phyloP scores from a whole-genome alignment of 768 basidiomycete genomes.

The Hebeloma cylindrosporum region DNA sequence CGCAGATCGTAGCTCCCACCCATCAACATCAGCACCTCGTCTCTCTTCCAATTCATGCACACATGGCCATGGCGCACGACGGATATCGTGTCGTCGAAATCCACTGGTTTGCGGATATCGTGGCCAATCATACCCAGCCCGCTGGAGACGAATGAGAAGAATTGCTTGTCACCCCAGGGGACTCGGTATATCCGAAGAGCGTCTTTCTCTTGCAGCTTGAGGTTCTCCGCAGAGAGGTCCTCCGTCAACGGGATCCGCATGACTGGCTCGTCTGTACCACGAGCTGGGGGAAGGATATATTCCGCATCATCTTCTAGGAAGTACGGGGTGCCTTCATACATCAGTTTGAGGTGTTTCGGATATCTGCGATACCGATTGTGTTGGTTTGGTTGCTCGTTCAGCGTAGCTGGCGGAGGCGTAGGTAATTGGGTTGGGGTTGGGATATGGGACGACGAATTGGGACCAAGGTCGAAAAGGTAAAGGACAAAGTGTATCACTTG shows the following conservation, averaged over 20 bases:
- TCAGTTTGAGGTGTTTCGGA: conserved; percentile 6
- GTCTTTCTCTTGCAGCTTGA: conserved; percentile 15
- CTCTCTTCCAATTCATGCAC: conserved; percentile 15
- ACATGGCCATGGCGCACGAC: conserved; percentile 19
- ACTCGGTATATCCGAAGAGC: conserved; percentile 23
- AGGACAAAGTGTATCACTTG: conserved; percentile 17
- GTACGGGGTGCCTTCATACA: no score
- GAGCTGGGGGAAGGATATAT: conserved; percentile 15
- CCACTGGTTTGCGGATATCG: conserved; percentile 12
- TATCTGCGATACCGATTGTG: conserved; percentile 2
- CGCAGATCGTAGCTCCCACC: background rate
- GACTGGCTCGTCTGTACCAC: conserved; percentile 8
- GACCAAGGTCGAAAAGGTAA: conserved; percentile 8
- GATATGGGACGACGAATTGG: conserved; percentile 2
- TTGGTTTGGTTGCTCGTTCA: conserved; percentile 4
- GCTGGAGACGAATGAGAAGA: conserved; percentile 5
- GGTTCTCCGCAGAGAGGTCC: conserved; percentile 11
- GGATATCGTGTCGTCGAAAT: conserved; percentile 15
- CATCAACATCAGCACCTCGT: conserved; percentile 17
- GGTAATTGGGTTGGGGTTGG: background rate
- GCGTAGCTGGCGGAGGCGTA: background rate
- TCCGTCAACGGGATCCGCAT: conserved; percentile 17
- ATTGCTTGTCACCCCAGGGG: conserved; percentile 3
- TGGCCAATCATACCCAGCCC: conserved; percentile 11
- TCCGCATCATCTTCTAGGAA: conserved; percentile 19